Percentiles rank a stretch among this genome's conserved stretches.
phyloP scores from a whole-genome alignment of 306 rosid species.

The Vigna angularis region DNA sequence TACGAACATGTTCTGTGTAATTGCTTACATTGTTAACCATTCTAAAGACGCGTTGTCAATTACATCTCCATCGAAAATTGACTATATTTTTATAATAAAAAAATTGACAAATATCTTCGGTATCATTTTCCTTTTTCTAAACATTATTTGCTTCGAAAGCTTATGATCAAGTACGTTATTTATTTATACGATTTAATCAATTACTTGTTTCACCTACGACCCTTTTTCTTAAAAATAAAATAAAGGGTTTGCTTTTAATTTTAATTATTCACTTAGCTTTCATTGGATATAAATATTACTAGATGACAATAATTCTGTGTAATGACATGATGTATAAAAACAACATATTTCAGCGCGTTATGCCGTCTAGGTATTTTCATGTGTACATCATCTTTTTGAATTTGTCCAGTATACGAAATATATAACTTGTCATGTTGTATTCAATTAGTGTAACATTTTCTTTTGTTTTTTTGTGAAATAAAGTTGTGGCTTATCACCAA shows the following conservation, averaged over 20 bases:
- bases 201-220: background rate
- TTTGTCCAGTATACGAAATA: slow-evolving; percentile 31
- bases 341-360: slow-evolving; percentile 31
- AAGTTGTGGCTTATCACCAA: slow-evolving; percentile 15
- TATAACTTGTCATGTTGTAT: slow-evolving; percentile 2
- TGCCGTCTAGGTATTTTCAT: slow-evolving; percentile 40
- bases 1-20: background rate
- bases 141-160: background rate
- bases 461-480: background rate
- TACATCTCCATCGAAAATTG: background rate
- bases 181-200: slow-evolving; percentile 5
- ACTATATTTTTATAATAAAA: background rate
- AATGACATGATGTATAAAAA: background rate
- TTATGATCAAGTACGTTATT: background rate
- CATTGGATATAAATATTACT: slow-evolving; percentile 25
- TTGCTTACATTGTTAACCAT: slow-evolving; percentile 23
- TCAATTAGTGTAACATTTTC: background rate
- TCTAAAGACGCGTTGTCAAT: background rate
- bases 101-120: background rate
- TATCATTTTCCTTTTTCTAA: background rate
- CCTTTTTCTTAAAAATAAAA: background rate
- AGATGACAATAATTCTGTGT: slow-evolving; percentile 3
- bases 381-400: background rate
- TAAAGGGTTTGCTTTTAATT: background rate
- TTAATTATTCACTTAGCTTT: slow-evolving; percentile 22